These are phyloP conservation scores for Vaccinium macrocarpon DNA, from an alignment of 148 eudicot species.

Conservation along the genomic window DNA sequence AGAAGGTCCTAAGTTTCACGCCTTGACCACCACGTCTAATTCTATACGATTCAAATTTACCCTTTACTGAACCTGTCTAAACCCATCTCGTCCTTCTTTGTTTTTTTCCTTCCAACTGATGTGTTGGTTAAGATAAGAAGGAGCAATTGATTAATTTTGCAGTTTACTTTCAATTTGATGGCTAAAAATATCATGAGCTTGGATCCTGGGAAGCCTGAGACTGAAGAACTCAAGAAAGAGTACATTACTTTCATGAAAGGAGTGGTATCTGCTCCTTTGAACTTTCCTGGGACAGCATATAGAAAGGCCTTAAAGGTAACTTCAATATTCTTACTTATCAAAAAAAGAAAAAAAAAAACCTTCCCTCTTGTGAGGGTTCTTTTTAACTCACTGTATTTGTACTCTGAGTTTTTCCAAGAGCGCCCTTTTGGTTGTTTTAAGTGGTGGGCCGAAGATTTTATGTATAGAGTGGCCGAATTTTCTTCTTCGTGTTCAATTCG, in stretches of 20 bases:
- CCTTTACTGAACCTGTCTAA: background rate
- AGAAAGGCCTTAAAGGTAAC: conserved; percentile 79
- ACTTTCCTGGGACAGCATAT: conserved; percentile 94
- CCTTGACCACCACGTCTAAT: background rate
- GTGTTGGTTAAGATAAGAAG: background rate
- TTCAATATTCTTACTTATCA: background rate
- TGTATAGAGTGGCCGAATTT: no score
- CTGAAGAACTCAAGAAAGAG: conserved; percentile 84
- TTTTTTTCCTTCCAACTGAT: background rate
- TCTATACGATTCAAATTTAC: background rate
- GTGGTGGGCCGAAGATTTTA: background rate
- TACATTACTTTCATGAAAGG: conserved; percentile 98
- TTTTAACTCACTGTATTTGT: background rate
- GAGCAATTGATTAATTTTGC: conserved; percentile 13
- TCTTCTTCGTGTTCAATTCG: background rate
- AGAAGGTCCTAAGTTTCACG: background rate
- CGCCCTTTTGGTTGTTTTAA: background rate
- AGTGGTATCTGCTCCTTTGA: conserved; percentile 84
- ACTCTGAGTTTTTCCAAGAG: background rate
- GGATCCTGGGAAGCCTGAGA: conserved; percentile 81
- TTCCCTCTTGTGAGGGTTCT: background rate
- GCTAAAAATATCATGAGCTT: conserved; percentile 93
- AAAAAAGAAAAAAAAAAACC: no score
- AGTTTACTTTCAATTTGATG: conserved; percentile 97
- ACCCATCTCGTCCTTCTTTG: background rate